Conservation (phyloP, 495 filamentous ascomycete genomes). For the Poronia punctata region DNA sequence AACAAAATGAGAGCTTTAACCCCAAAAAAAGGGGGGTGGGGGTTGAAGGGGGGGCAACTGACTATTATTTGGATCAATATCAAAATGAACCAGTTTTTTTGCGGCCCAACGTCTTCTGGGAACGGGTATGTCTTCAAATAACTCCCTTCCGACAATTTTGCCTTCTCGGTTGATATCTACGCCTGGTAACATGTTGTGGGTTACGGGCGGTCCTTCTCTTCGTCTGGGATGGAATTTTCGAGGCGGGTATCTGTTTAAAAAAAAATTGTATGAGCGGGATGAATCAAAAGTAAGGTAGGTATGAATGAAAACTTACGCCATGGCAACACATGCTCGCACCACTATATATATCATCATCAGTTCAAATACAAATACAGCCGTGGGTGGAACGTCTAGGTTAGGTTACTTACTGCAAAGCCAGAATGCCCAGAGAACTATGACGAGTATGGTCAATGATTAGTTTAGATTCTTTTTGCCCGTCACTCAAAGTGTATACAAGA, state of each 20-base stretch:
- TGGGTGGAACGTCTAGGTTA: background rate
- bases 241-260: conserved; percentile 12
- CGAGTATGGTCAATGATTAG: background rate
- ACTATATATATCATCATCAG: conserved; percentile 10
- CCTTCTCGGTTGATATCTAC: background rate
- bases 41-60: too few relatives aligned
- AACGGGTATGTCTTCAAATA: conserved; percentile 11
- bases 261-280: background rate
- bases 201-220: background rate
- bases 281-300: background rate
- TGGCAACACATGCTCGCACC: conserved; percentile 13
- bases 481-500: too few relatives aligned
- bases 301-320: conserved; percentile 7
- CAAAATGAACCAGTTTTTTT: conserved; percentile 14
- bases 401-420: conserved; percentile 15
- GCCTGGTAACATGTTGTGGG: background rate
- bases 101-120: conserved; percentile 3
- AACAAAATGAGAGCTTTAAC: too few relatives aligned
- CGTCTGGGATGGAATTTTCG: conserved; percentile 15
- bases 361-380: background rate
- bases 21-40: too few relatives aligned
- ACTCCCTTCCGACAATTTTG: conserved; percentile 4
- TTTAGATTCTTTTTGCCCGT: background rate
- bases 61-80: conserved; percentile 17
- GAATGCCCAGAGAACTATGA: conserved; percentile 15